A percentile compares a stretch with the other conserved stretches of the same genome.
Conservation (phyloP, 345 rosid genomes). For the Salix purpurea region DNA sequence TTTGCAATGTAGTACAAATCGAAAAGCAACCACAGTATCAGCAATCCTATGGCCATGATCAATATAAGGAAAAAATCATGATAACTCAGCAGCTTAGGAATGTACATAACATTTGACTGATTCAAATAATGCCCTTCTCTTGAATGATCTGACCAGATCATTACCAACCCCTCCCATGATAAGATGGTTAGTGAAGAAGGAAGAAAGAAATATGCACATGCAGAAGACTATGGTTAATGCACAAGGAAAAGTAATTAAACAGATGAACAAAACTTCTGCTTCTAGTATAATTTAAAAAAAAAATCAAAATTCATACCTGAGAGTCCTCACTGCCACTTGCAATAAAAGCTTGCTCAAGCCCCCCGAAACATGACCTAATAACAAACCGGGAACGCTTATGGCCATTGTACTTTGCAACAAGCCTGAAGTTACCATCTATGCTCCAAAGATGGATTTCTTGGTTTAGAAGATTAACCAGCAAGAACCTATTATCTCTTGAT, state of each 20-base stretch:
- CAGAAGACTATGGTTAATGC: neutral
- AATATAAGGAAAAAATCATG: neutral
- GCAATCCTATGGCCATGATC: neutral
- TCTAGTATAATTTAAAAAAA: neutral
- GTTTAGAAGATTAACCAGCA: constrained; percentile 53
- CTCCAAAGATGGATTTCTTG: constrained; percentile 76
- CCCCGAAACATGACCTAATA: constrained; percentile 75
- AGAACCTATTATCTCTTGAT: constrained; percentile 51
- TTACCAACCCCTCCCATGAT: neutral
- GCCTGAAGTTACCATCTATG: constrained; percentile 50
- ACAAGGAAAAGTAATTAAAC: neutral
- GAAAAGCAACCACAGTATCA: neutral
- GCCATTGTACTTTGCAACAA: constrained; percentile 58
- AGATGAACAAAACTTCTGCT: neutral
- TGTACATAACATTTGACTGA: neutral
- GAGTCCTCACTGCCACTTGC: constrained; percentile 83
- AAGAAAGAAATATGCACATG: neutral
- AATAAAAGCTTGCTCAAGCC: constrained; percentile 50
- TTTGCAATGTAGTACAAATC: neutral
- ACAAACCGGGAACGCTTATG: constrained; percentile 51
- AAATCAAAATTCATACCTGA: constrained; percentile 35
- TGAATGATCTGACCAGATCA: neutral
- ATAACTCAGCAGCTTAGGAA: neutral
- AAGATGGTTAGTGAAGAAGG: neutral
- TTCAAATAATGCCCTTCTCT: neutral